Conservation (phyloP, 208 protist species). For the Balamuthia mandrillaris region DNA sequence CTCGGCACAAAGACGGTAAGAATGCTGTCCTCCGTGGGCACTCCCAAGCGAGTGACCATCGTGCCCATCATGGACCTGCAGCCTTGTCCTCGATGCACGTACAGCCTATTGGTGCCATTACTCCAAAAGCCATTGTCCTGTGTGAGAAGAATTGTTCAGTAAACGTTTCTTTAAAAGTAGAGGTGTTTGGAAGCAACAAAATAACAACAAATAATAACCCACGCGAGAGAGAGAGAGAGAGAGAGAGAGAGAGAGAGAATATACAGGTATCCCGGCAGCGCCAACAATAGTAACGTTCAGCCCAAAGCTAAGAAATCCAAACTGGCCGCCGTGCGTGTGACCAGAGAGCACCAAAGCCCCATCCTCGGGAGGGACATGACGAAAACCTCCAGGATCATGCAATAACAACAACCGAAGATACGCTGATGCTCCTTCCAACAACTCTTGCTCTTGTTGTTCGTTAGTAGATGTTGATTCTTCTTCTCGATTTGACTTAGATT, state of each 20-base stretch:
- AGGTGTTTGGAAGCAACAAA: too few species aligned
- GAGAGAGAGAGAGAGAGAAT: too few species aligned
- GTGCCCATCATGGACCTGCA: too few species aligned
- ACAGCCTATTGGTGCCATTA: conserved; percentile 15
- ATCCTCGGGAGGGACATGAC: neutral
- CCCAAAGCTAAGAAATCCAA: conserved; percentile 33
- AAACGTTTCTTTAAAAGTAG: too few species aligned
- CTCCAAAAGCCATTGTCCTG: conserved; percentile 35
- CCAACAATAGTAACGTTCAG: neutral
- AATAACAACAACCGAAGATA: neutral
- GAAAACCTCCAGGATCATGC: neutral
- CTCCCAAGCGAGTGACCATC: conserved; percentile 14
- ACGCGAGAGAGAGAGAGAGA: too few species aligned
- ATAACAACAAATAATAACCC: too few species aligned
- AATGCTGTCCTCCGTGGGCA: conserved; percentile 1
- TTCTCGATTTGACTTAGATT: neutral
- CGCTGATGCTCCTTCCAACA: neutral
- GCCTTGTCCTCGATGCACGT: conserved; percentile 25
- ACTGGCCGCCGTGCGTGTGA: conserved; percentile 34
- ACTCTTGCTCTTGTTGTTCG: neutral
- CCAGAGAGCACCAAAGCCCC: conserved; percentile 1
- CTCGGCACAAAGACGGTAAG: neutral
- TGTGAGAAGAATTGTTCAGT: neutral
- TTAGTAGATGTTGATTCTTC: neutral
- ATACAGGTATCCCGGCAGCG: too few species aligned